Base-by-base conservation (phyloP, 495 filamentous ascomycete genomes). In the Podospora fimiseda region DNA sequence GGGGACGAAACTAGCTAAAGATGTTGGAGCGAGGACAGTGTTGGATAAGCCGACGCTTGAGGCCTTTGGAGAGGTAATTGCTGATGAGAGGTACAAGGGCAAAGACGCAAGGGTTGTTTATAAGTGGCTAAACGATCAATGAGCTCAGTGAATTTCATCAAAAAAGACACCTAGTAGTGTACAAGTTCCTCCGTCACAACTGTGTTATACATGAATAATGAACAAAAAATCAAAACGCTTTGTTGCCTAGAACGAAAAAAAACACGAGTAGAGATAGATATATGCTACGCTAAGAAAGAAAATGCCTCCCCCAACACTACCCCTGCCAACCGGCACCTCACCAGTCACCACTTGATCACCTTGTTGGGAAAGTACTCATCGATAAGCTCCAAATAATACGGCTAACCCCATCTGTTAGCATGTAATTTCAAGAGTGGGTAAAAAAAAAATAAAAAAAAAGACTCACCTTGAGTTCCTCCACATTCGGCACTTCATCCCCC, bases 301-400 rank as follows among this genome's bases (percentile, higher is more conserved):
- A n/a, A n/a, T n/a, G n/a, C n/a, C n/a, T n/a, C n/a, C n/a, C n/a
- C n/a, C n/a, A n/a, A n/a, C n/a, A n/a, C n/a, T n/a, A n/a, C n/a
- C n/a, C n/a, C n/a, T n/a, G n/a, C n/a, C n/a, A n/a, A n/a, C n/a
- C n/a, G 27, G 27, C 27, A 33, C 27, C 3, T n/a, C 39, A n/a
- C 39, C 19, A 9, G 6, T 47, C 78, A 94, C 89, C 89, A 93
- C 70, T 77, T 82, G 60, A 95, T 76, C 22, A 85, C 74, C 76
- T 77, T 85, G 50, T 82, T 74, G 15, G 88, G 87, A 64, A 93
- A 93, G 64, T 82, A 93, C 72, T 92, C 88, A 48, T 92, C 80
- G 56, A 95, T 90, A 36, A 93, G 77, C 51, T 88, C 88, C 60
- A 87, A 58, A 58, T 93, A 95, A 65, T 94, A 95, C 5, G 84